Conservation (phyloP, 495 filamentous ascomycete genomes). For the Delitschia confertaspora region DNA sequence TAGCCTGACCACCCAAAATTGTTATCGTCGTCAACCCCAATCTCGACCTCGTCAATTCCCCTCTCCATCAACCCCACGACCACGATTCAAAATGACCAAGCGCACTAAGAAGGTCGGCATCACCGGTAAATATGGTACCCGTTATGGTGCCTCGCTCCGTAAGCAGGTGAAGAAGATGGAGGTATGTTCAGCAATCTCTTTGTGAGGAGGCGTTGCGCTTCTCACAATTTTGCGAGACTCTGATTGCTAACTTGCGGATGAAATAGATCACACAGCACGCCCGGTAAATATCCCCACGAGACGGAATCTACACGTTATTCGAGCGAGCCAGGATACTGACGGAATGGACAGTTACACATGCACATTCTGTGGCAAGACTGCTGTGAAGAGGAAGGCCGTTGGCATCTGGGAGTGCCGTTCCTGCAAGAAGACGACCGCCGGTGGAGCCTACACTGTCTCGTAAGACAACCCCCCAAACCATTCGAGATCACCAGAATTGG, state of each 20-base stretch:
- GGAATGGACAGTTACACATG: constrained; percentile 19
- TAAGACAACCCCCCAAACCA: constrained; percentile 47
- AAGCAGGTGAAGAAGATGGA: constrained; percentile 99
- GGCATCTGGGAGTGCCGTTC: constrained; percentile 94
- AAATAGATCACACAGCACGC: constrained; percentile 25
- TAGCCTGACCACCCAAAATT: too few relatives aligned
- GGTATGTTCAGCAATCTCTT: constrained; percentile 67
- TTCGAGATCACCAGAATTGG: neutral
- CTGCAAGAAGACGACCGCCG: constrained; percentile 70
- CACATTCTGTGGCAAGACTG: constrained; percentile 47
- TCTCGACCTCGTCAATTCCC: neutral
- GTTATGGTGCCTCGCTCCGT: constrained; percentile 99
- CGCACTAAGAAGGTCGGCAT: constrained; percentile 28
- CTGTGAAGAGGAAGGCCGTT: constrained; percentile 82
- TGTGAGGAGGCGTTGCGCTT: constrained; percentile 1
- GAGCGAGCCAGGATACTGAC: neutral
- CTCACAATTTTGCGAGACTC: neutral
- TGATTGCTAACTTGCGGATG: constrained; percentile 5
- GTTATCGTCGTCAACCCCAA: too few relatives aligned
- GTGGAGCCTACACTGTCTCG: constrained; percentile 94
- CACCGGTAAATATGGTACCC: constrained; percentile 33
- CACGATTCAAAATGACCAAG: constrained; percentile 22
- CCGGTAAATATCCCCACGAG: constrained; percentile 9
- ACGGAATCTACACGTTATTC: neutral
- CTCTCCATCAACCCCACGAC: constrained; percentile 1